Percentiles rank a stretch among this genome's conserved stretches.
Conservation (phyloP, 306 rosid genomes). For the Citrullus colocynthis region DNA sequence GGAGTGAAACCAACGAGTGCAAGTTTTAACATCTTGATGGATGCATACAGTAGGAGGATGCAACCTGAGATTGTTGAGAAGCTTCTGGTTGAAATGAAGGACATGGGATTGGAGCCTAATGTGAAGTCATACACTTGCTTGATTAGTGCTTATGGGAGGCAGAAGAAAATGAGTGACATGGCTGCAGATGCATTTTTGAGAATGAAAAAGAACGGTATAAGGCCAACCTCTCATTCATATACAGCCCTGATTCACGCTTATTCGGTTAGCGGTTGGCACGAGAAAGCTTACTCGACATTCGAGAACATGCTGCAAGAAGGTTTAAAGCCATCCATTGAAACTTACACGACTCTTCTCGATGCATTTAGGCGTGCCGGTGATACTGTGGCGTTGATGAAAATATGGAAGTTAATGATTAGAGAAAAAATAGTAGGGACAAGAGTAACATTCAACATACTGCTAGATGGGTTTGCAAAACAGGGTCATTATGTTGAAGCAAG, state of each 20-base stretch:
- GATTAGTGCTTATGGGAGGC: constrained; percentile 75
- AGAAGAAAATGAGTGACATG: constrained; percentile 62
- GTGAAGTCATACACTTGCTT: constrained; percentile 68
- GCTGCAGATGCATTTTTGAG: constrained; percentile 79
- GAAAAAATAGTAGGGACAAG: constrained; percentile 54
- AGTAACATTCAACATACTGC: constrained; percentile 60
- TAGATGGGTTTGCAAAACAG: constrained; percentile 87
- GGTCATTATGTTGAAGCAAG: constrained; percentile 74
- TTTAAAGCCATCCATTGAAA: constrained; percentile 71
- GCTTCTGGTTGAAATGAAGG: constrained; percentile 72
- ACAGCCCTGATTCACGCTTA: constrained; percentile 84
- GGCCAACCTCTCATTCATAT: constrained; percentile 67
- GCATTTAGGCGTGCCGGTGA: constrained; percentile 80
- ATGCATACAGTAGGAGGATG: constrained; percentile 73
- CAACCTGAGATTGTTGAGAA: constrained; percentile 74
- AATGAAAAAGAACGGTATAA: constrained; percentile 72
- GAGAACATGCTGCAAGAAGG: constrained; percentile 63
- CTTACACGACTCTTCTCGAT: constrained; percentile 70
- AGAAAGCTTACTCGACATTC: constrained; percentile 64
- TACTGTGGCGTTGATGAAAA: constrained; percentile 45
- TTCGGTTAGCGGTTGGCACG: constrained; percentile 68
- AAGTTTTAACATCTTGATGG: constrained; percentile 62
- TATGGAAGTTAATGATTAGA: constrained; percentile 67
- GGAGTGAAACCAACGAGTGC: constrained; percentile 57
- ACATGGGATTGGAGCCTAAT: constrained; percentile 58